Conservation (phyloP, 495 filamentous ascomycete genomes). For the Bombardia bombarda region DNA sequence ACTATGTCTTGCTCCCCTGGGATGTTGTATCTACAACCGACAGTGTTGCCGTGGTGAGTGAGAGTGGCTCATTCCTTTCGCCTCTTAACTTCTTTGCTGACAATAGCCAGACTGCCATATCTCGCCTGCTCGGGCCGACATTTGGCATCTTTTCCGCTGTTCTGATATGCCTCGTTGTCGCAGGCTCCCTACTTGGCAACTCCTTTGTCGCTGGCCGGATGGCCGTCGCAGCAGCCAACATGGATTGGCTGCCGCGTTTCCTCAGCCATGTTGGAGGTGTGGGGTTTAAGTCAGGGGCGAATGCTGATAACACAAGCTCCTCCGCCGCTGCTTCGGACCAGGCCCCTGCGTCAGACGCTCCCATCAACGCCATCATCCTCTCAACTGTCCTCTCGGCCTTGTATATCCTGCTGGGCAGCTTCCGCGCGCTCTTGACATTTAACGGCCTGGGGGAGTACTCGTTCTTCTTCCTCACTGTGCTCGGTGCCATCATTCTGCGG, state of each 20-base stretch:
- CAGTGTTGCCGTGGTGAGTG: constrained; percentile 47
- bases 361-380: constrained; percentile 45
- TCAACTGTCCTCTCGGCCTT: constrained; percentile 37
- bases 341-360: constrained; percentile 23
- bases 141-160: constrained; percentile 40
- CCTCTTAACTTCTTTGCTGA: constrained; percentile 1
- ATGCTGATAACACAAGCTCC: background rate
- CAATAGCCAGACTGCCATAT: constrained; percentile 40
- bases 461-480: constrained; percentile 51
- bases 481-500: constrained; percentile 43
- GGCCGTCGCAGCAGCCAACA: constrained; percentile 47
- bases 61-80: background rate
- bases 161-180: constrained; percentile 44
- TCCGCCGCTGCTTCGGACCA: background rate
- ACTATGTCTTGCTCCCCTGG: constrained; percentile 51
- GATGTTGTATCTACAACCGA: constrained; percentile 42
- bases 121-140: constrained; percentile 37
- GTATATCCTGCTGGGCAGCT: constrained; percentile 50
- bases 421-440: constrained; percentile 48
- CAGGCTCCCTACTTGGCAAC: constrained; percentile 48
- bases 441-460: constrained; percentile 49
- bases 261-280: constrained; percentile 36
- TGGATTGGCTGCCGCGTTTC: constrained; percentile 39
- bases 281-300: constrained; percentile 3
- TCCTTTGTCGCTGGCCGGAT: constrained; percentile 50